A percentile compares a stretch with the other conserved stretches of the same genome.
Evolutionary conservation across 768 basidiomycete genomes (phyloP).

Genomic region (Pleurotus tuoliensis): DNA sequence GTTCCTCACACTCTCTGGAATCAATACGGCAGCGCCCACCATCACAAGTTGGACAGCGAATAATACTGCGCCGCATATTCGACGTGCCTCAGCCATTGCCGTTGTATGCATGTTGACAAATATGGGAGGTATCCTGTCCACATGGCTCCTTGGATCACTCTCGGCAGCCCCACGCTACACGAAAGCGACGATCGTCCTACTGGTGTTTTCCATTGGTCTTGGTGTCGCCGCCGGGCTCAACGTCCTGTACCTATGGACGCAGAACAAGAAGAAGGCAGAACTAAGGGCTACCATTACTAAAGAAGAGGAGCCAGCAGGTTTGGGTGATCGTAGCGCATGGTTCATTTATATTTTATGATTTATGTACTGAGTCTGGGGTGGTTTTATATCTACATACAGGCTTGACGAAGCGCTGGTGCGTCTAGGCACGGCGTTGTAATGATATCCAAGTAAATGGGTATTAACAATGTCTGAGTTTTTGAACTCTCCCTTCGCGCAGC

Average conservation of each 20-base stretch:
- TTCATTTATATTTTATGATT: slow-evolving; percentile 29
- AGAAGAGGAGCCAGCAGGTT: slow-evolving; percentile 23
- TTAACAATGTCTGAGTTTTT: too few relatives aligned
- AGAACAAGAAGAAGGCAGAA: slow-evolving; percentile 27
- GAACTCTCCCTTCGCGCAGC: too few relatives aligned
- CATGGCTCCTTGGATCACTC: slow-evolving; percentile 36
- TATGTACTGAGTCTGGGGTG: background rate
- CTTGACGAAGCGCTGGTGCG: background rate
- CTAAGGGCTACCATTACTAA: slow-evolving; percentile 16
- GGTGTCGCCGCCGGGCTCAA: slow-evolving; percentile 19
- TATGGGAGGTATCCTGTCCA: slow-evolving; percentile 38
- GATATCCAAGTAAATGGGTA: background rate
- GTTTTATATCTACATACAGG: background rate
- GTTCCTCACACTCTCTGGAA: slow-evolving; percentile 40
- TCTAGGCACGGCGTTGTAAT: background rate
- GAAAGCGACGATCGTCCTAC: slow-evolving; percentile 25
- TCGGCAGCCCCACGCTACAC: slow-evolving; percentile 34
- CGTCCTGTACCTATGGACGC: slow-evolving; percentile 21
- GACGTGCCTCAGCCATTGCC: slow-evolving; percentile 46
- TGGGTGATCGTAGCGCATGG: slow-evolving; percentile 35
- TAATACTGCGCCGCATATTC: slow-evolving; percentile 42
- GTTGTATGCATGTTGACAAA: slow-evolving; percentile 39
- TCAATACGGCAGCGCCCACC: slow-evolving; percentile 36
- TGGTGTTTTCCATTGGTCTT: slow-evolving; percentile 22
- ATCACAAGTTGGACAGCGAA: slow-evolving; percentile 46